Base-by-base conservation (phyloP, 768 basidiomycete genomes). In the Leccinum barrowsii region DNA sequence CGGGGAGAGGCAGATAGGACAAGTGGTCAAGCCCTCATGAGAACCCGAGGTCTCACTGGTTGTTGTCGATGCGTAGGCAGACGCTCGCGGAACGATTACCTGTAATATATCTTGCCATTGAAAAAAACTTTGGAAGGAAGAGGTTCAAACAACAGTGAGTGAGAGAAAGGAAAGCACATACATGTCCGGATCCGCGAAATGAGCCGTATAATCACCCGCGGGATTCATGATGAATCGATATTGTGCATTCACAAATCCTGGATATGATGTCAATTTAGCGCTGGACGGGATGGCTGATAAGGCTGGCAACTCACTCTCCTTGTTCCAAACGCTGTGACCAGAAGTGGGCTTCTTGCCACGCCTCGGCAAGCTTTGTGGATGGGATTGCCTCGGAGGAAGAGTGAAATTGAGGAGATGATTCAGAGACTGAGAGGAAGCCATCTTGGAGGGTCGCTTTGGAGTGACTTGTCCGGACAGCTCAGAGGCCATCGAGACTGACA, bases 151-250 rank as follows among this genome's bases (percentile, higher is more conserved):
- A 47, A 48, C 46, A 21, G 24, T 6, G 26, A n/a, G 24, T n/a
- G 21, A 46, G 11, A 50, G n/a, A 19, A 47, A 10, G 7, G 7
- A 54, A 49, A 59, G 48, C 61, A 78, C 91, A 68, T 73, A 90
- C 90, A 98, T 95, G 74, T 99, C 97, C 34, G 97, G 94, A 73
- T 98, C 95, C 44, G 93, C 94, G 70, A 98, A 95, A 73, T 97
- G 94, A 6, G 90, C 95, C 17, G 94, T 92, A 70, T 97, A 95
- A 63, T 85, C 82, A n/a, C 92, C 90, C 42, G 80, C 85, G 2
- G 96, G 96, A 66, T 93, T 92, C 87, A 98, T 88, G 44, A 98
- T 84, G 73, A 98, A 98, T 58, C 94, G 83, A 75, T 95, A 97
- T 70, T 95, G 93, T 8, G 95, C 94, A 74, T 98, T 97, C 65